Evolutionary conservation across 129 eudicot species (phyloP).

Genomic region (Chrysanthemum makinoi): DNA sequence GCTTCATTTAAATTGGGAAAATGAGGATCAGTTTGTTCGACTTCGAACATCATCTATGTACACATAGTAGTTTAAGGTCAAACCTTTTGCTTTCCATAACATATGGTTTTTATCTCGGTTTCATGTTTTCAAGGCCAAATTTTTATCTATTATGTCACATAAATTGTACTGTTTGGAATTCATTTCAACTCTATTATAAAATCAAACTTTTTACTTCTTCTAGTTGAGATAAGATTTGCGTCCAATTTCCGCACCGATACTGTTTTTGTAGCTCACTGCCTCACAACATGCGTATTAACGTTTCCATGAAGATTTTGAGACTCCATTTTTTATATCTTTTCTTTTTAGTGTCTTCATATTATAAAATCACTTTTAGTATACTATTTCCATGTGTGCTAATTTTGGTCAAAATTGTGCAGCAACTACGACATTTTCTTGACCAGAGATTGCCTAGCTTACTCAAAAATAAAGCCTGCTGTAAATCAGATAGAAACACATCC

Average conservation of each 20-base stretch:
- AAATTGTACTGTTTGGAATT: too few species aligned
- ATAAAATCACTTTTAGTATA: too few species aligned
- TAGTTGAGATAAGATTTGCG: neutral
- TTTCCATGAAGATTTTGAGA: neutral
- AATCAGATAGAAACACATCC: slow-evolving; percentile 78
- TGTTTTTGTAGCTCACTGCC: neutral
- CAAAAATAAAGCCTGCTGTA: slow-evolving; percentile 88
- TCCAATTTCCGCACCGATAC: neutral
- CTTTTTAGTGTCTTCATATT: too few species aligned
- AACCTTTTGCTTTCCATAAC: neutral
- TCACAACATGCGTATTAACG: neutral
- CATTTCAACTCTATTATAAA: too few species aligned
- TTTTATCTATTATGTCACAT: too few species aligned
- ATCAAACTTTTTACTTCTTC: too few species aligned
- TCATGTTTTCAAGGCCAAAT: neutral
- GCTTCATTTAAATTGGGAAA: neutral
- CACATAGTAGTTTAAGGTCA: neutral
- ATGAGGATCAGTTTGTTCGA: neutral
- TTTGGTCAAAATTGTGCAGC: slow-evolving; percentile 54
- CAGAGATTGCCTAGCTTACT: slow-evolving; percentile 80
- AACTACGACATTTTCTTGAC: slow-evolving; percentile 85
- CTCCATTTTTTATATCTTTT: neutral
- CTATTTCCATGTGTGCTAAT: neutral
- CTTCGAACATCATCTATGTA: neutral
- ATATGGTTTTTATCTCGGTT: neutral